Conservation (phyloP, 2,329 filamentous ascomycete species). For the Fusarium pseudoanthophilum region DNA sequence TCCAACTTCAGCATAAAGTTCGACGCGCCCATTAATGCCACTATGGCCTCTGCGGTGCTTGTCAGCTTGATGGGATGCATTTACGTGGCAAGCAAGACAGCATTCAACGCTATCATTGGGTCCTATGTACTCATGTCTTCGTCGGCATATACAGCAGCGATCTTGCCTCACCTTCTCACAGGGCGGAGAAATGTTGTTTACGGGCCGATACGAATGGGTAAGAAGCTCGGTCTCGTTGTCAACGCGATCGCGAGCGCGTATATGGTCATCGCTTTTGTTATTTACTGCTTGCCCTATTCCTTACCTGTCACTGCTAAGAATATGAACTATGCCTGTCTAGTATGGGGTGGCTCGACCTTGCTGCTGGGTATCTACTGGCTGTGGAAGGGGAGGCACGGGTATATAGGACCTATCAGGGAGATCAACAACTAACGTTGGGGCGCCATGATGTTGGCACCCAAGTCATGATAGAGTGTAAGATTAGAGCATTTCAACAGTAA, state of each 20-base stretch:
- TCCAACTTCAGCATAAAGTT: background rate
- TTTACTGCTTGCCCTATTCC: background rate
- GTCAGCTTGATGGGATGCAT: background rate
- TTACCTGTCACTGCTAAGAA: background rate
- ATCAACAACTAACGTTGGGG: fast-evolving
- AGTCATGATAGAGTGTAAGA: too few species aligned
- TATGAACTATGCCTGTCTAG: background rate
- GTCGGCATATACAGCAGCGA: background rate
- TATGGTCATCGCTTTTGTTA: background rate
- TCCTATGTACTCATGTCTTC: background rate
- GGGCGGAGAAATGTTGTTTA: background rate
- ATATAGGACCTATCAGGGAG: background rate
- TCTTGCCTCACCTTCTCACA: background rate
- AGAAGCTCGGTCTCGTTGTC: fast-evolving
- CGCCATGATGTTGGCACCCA: too few species aligned
- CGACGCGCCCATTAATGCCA: background rate
- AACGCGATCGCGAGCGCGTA: background rate
- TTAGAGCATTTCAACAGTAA: too few species aligned
- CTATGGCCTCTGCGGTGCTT: background rate
- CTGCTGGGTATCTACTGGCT: background rate
- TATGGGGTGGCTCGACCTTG: background rate
- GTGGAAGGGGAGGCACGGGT: background rate
- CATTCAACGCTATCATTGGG: background rate
- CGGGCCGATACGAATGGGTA: background rate
- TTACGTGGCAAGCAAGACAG: background rate